Conservation (phyloP, 345 rosid genomes). For the Acer saccharum region DNA sequence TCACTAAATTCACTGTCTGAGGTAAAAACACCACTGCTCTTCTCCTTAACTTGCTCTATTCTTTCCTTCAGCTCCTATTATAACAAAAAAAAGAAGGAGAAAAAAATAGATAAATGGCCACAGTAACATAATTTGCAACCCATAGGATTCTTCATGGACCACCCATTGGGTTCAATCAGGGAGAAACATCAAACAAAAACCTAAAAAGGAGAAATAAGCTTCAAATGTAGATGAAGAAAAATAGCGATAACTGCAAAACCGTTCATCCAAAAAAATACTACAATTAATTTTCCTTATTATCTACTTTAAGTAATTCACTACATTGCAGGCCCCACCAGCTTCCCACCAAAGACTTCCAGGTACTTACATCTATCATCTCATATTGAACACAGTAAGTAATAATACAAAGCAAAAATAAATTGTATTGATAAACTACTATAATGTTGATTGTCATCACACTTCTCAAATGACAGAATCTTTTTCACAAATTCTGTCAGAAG, state of each 20-base stretch:
- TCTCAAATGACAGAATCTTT: not conserved
- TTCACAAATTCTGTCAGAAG: not conserved
- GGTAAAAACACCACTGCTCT: conserved; percentile 53
- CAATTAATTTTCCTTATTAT: not conserved
- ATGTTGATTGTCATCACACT: not conserved
- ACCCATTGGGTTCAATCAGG: not conserved
- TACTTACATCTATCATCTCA: too few relatives aligned
- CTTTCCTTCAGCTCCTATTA: conserved; percentile 82
- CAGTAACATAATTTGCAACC: not conserved
- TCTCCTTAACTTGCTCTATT: conserved; percentile 65
- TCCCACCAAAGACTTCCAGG: not conserved
- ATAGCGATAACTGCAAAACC: not conserved
- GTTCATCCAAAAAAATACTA: not conserved
- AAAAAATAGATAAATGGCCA: not conserved
- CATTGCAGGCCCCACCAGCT: not conserved
- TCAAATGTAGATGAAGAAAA: not conserved
- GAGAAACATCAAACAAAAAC: not conserved
- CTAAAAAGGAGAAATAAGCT: not conserved
- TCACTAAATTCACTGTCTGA: conserved; percentile 77
- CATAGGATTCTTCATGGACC: not conserved
- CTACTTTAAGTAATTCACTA: not conserved
- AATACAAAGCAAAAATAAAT: not conserved
- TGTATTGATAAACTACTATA: not conserved
- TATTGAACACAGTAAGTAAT: not conserved
- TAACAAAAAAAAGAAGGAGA: not conserved